Evolutionary conservation across 352 stramenopile genomes (phyloP).

Genomic region (Phytophthora litchii): DNA sequence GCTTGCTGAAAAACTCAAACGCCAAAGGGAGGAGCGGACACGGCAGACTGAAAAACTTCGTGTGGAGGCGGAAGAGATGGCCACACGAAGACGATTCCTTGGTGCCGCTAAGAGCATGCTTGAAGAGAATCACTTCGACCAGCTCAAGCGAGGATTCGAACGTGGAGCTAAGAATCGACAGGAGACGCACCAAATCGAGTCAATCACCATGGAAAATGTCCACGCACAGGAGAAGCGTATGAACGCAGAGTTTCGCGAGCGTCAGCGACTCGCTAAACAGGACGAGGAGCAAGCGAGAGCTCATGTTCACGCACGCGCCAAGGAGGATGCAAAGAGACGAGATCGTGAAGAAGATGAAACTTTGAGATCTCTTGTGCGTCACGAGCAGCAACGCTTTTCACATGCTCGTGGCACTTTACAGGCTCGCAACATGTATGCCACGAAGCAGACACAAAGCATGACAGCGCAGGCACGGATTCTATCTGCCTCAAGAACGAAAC

Average conservation of each 20-base stretch:
- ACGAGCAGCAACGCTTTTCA: slow-evolving; percentile 61
- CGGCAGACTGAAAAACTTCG: slow-evolving; percentile 56
- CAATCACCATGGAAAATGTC: slow-evolving; percentile 55
- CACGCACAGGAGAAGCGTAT: slow-evolving; percentile 44
- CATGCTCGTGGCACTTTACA: slow-evolving; percentile 67
- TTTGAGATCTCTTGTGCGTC: slow-evolving; percentile 56
- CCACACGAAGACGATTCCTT: slow-evolving; percentile 84
- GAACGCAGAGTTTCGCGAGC: slow-evolving; percentile 47
- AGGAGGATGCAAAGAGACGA: slow-evolving; percentile 40
- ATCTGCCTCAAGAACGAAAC: slow-evolving; percentile 16
- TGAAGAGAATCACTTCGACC: slow-evolving; percentile 81
- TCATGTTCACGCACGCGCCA: slow-evolving; percentile 37
- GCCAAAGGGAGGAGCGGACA: slow-evolving; percentile 55
- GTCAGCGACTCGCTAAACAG: slow-evolving; percentile 18
- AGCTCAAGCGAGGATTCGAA: slow-evolving; percentile 74
- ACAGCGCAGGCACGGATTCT: slow-evolving; percentile 38
- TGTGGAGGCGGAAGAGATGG: slow-evolving; percentile 64
- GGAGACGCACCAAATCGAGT: slow-evolving; percentile 44
- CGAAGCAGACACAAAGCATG: slow-evolving; percentile 47
- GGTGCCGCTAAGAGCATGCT: slow-evolving; percentile 86
- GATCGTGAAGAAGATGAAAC: slow-evolving; percentile 68
- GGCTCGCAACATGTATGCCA: slow-evolving; percentile 72
- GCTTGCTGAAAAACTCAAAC: slow-evolving; percentile 75
- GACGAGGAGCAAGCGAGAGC: slow-evolving; percentile 29
- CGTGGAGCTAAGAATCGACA: slow-evolving; percentile 62